Evolutionary conservation across 2,329 filamentous ascomycete genomes (phyloP).

Genomic region (Colletotrichum sp.): DNA sequence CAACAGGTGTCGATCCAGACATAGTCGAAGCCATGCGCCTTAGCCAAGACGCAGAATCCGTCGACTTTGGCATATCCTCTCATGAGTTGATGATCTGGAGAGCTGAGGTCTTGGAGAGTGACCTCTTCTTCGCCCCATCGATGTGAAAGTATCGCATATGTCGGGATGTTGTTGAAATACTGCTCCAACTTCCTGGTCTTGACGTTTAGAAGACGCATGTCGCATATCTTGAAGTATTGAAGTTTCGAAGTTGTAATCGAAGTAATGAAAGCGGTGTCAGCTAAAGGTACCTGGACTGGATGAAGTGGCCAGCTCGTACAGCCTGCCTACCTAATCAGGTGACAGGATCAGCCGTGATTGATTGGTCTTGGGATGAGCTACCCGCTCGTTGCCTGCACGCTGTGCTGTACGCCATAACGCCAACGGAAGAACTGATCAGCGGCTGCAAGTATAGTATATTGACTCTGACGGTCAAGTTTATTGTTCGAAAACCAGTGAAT

Average conservation of each 20-base stretch:
- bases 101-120: slow-evolving; percentile 28
- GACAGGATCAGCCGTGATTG: background rate
- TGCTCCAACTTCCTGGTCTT: slow-evolving; percentile 23
- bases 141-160: slow-evolving; percentile 40
- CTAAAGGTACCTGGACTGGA: background rate
- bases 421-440: background rate
- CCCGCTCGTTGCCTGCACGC: background rate
- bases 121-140: slow-evolving; percentile 37
- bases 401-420: background rate
- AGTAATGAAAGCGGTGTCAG: background rate
- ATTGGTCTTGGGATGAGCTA: background rate
- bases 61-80: slow-evolving; percentile 29
- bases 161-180: slow-evolving; percentile 23
- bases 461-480: background rate
- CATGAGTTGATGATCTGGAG: background rate
- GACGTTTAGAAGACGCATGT: slow-evolving; percentile 32
- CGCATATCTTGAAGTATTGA: background rate
- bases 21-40: background rate
- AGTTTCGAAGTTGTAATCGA: background rate
- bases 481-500: background rate
- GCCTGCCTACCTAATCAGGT: background rate
- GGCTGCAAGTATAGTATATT: background rate
- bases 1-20: slow-evolving; percentile 23
- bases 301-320: background rate
- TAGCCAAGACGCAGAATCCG: slow-evolving; percentile 22